Evolutionary conservation across 768 basidiomycete species (phyloP).

Genomic region (Boletus reticuloceps): DNA sequence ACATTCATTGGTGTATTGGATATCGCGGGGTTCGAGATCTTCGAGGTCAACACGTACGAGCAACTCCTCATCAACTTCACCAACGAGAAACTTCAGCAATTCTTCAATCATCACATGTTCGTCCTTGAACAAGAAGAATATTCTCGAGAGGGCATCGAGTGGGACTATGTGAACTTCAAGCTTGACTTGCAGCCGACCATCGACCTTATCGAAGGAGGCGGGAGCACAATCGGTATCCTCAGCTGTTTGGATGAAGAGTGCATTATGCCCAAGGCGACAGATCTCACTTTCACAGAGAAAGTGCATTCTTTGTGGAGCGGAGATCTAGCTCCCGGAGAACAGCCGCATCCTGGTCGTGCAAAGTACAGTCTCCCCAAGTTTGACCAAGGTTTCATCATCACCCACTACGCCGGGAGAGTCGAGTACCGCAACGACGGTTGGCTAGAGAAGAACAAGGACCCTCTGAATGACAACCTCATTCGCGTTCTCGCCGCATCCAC

Average conservation of each 20-base stretch:
- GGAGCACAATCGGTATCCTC: conserved; percentile 76
- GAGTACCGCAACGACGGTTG: conserved; percentile 96
- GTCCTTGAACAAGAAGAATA: conserved; percentile 99
- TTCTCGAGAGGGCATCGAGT: conserved; percentile 91
- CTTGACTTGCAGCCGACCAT: conserved; percentile 97
- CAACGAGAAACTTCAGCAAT: conserved; percentile 97
- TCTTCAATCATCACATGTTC: conserved; percentile 99
- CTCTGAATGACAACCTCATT: conserved; percentile 93
- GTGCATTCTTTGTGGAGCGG: conserved; percentile 72
- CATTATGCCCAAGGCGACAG: conserved; percentile 99
- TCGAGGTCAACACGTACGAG: conserved; percentile 92
- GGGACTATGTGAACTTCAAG: conserved; percentile 98
- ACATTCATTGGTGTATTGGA: conserved; percentile 98
- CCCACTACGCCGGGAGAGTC: conserved; percentile 96
- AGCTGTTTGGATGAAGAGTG: conserved; percentile 96
- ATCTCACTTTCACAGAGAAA: conserved; percentile 92
- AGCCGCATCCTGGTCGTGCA: conserved; percentile 66
- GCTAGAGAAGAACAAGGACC: conserved; percentile 99
- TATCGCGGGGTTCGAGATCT: conserved; percentile 99
- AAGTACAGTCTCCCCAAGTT: conserved; percentile 90
- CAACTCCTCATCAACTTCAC: conserved; percentile 99
- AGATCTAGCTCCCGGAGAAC: conserved; percentile 40
- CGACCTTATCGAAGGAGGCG: conserved; percentile 89
- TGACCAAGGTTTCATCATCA: conserved; percentile 90
- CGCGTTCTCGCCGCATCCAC: conserved; percentile 81